Evolutionary conservation across 78 protist species (phyloP).

Genomic region (Acrasis kona): DNA sequence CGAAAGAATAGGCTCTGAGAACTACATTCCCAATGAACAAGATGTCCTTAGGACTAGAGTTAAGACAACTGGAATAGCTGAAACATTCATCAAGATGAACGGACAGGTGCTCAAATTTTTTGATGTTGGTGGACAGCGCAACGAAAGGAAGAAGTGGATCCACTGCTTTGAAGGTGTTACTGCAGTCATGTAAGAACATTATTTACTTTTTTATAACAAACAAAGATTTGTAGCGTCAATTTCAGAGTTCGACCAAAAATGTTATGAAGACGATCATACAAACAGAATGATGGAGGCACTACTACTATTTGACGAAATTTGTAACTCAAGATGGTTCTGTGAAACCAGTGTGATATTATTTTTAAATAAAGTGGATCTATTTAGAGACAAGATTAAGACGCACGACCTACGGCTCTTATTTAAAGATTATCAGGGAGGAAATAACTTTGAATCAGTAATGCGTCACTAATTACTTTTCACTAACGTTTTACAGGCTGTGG

Average conservation of each 20-base stretch:
- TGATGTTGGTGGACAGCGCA: slow-evolving; percentile 15
- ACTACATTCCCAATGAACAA: slow-evolving; percentile 6
- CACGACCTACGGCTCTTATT: slow-evolving; percentile 43
- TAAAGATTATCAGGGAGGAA: slow-evolving; percentile 64
- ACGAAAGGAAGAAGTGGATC: slow-evolving; percentile 2
- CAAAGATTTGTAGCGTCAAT: slow-evolving; percentile 79
- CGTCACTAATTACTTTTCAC: too few species aligned
- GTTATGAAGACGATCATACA: slow-evolving; percentile 64
- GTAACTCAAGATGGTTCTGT: slow-evolving; percentile 81
- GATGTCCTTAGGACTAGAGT: slow-evolving; percentile 4
- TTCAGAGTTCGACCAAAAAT: slow-evolving; percentile 72
- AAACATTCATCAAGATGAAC: background rate
- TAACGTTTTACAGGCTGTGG: slow-evolving; percentile 30
- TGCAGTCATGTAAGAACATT: too few species aligned
- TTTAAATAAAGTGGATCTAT: slow-evolving; percentile 83
- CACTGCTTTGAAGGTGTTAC: slow-evolving; percentile 82
- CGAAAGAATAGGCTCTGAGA: background rate
- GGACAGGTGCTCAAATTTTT: slow-evolving; percentile 2
- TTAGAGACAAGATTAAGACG: slow-evolving; percentile 53
- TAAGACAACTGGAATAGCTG: slow-evolving; percentile 12
- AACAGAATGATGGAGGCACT: slow-evolving; percentile 85
- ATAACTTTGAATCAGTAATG: slow-evolving; percentile 33
- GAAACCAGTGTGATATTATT: slow-evolving; percentile 82
- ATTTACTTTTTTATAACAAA: too few species aligned
- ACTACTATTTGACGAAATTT: slow-evolving; percentile 74